These are phyloP conservation scores for Claviceps sp. DNA, from an alignment of 2,329 filamentous ascomycete species.

Conservation along the genomic window DNA sequence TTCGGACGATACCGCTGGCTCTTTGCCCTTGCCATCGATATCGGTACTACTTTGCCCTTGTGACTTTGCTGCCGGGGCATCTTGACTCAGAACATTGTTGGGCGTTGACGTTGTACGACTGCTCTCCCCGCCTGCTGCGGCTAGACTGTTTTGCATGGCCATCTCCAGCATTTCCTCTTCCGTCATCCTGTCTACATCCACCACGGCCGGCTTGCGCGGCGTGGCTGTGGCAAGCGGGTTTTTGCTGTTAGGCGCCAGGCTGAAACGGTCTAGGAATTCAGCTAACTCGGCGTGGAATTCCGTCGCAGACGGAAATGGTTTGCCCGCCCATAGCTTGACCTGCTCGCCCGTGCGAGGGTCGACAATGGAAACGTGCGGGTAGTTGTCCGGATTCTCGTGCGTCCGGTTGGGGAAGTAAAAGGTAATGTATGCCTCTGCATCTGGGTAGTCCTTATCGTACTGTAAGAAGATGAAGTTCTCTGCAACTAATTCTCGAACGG, in stretches of 20 bases:
- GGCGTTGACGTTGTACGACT: slow-evolving; percentile 25
- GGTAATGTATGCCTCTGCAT: slow-evolving; percentile 68
- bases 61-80: slow-evolving; percentile 73
- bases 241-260: slow-evolving; percentile 72
- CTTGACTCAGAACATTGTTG: slow-evolving; percentile 64
- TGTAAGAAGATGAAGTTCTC: slow-evolving; percentile 96
- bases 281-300: slow-evolving; percentile 87
- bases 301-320: slow-evolving; percentile 57
- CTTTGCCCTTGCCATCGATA: slow-evolving; percentile 37
- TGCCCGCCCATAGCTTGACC: slow-evolving; percentile 88
- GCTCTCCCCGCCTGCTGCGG: slow-evolving; percentile 26
- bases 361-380: slow-evolving; percentile 90
- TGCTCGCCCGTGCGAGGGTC: slow-evolving; percentile 94
- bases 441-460: slow-evolving; percentile 73
- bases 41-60: slow-evolving; percentile 15
- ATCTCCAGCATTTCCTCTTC: slow-evolving; percentile 96
- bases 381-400: slow-evolving; percentile 74
- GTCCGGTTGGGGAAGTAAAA: slow-evolving; percentile 69
- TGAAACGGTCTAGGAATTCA: slow-evolving; percentile 96
- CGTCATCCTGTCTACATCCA: slow-evolving; percentile 78
- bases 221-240: slow-evolving; percentile 68
- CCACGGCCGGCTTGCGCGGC: slow-evolving; percentile 51
- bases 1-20: slow-evolving; percentile 24
- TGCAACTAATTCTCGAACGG: slow-evolving; percentile 64
- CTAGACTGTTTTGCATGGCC: slow-evolving; percentile 80